Conservation (phyloP, 1,284 basidiomycete genomes). For the Afroboletus lepidellus region DNA sequence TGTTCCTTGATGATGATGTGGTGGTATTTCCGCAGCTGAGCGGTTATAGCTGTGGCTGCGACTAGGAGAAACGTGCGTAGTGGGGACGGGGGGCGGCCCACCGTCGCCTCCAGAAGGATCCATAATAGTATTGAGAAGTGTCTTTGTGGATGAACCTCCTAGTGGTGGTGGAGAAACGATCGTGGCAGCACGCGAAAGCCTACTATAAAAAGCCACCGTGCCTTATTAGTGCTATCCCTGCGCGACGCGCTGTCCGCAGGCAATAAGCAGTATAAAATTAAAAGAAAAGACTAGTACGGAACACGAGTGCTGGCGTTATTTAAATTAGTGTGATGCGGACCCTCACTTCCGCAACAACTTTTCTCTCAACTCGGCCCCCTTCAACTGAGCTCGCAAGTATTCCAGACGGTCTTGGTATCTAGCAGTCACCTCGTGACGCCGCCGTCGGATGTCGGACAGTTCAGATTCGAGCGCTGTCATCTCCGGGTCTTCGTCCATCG, state of each 20-base stretch:
- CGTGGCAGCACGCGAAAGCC: not conserved
- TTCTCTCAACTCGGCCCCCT: conserved; percentile 72
- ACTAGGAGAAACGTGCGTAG: conserved; percentile 38
- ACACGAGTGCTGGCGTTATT: conserved; percentile 4
- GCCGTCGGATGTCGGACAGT: conserved; percentile 60
- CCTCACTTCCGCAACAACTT: conserved; percentile 56
- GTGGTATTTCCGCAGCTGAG: conserved; percentile 46
- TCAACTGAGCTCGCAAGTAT: conserved; percentile 67
- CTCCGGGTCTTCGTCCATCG: conserved; percentile 36
- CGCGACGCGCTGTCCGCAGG: not conserved
- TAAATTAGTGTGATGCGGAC: not conserved
- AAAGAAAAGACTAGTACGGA: conserved; percentile 16
- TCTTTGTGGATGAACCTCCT: not conserved
- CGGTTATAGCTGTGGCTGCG: conserved; percentile 52
- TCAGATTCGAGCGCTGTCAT: conserved; percentile 37
- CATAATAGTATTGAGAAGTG: conserved; percentile 5
- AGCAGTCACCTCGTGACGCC: conserved; percentile 59
- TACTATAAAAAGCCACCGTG: conserved; percentile 3
- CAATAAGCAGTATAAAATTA: conserved; percentile 1
- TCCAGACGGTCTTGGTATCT: conserved; percentile 68
- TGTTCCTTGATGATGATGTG: conserved; percentile 60
- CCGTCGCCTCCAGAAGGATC: conserved; percentile 12
- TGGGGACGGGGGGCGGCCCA: conserved; percentile 43
- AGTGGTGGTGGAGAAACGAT: not conserved
- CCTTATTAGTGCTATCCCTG: not conserved